Evolutionary conservation across 2,329 filamentous ascomycete genomes (phyloP), one percentile per base, ranked within the genome.

Genomic region (Penicillium glabrum): DNA sequence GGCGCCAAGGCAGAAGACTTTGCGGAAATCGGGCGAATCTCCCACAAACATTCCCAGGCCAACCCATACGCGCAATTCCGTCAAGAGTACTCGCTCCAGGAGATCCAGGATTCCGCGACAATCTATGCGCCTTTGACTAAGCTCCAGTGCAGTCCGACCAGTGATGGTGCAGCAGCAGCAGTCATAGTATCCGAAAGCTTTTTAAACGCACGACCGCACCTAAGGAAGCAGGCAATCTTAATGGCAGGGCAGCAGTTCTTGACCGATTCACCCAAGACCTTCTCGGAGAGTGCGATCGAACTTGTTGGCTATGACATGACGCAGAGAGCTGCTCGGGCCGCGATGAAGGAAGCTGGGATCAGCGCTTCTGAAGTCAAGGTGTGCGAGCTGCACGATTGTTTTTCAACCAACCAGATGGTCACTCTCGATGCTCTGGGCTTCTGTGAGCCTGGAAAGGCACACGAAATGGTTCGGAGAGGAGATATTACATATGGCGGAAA

Each of bases 51-150:
- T 82, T 92, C 88, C 23, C 88, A 89, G 74, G 86, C 88, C 65
- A 97, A 98, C 82, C 93, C 93, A 11, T 98, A 98, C 82, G 93
- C 91, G n/a, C 93, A 98, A 77, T 98, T 98, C 82, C 89, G 89
- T 69, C 86, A 96, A 69, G 90, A 93, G 72, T 98, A 98, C 80
- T 90, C 89, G 0, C 85, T 88, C 41, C 90, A 96, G 31, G 88
- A 98, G 76, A 83, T 98, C 72, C 75, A 91, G 71, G 80, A 88
- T 37, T 79, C 90, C 0, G 81, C 90, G 57, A 89, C 86, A 82
- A 90, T 98, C 75, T 87, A 91, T 77, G 85, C 86, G 62, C 93
- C 93, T 16, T 83, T 98, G 54, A 98, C 95, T 57, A 98, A 97
- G 78, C 87, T 98, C 19, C 95, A 98, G 79, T 98, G 93, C 83